Conservation (phyloP, 192 early-diverging fungal genomes). For the Paraglomus brasilianum region DNA sequence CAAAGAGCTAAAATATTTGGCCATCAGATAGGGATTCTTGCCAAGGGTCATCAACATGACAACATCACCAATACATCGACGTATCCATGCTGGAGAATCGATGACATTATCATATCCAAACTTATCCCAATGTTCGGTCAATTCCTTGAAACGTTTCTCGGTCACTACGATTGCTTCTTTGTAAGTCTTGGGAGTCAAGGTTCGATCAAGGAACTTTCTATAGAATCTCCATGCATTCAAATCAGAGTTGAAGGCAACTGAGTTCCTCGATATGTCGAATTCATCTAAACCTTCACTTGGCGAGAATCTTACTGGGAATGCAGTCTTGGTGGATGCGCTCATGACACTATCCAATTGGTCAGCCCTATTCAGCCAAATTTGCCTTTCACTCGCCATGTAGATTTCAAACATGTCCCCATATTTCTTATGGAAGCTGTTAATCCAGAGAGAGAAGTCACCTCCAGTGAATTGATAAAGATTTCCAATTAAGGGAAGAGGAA, state of each 20-base stretch:
- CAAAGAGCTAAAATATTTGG: slow-evolving; percentile 12
- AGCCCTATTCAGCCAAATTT: slow-evolving; percentile 3
- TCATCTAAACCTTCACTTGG: slow-evolving; percentile 5
- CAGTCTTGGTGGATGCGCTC: slow-evolving; percentile 18
- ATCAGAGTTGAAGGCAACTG: not conserved
- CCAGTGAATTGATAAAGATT: not conserved
- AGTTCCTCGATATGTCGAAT: not conserved
- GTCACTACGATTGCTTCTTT: slow-evolving; percentile 2
- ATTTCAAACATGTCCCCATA: slow-evolving; percentile 31
- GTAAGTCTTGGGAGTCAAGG: not conserved
- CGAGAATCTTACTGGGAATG: not conserved
- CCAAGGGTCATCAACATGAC: not conserved
- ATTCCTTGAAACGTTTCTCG: slow-evolving; percentile 6
- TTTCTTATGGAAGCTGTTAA: not conserved
- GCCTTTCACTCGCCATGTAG: slow-evolving; percentile 23
- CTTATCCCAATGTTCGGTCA: slow-evolving; percentile 8
- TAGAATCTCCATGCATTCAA: not conserved
- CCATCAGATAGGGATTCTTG: slow-evolving; percentile 1
- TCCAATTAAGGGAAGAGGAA: slow-evolving; percentile 23
- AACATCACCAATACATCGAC: not conserved
- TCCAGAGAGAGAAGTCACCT: slow-evolving; percentile 1
- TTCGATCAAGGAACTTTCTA: not conserved
- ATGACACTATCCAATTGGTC: slow-evolving; percentile 17
- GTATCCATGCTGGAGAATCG: slow-evolving; percentile 18
- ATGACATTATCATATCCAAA: not conserved